phyloP scores from a whole-genome alignment of 768 basidiomycete species.

The Mycena galericulata region DNA sequence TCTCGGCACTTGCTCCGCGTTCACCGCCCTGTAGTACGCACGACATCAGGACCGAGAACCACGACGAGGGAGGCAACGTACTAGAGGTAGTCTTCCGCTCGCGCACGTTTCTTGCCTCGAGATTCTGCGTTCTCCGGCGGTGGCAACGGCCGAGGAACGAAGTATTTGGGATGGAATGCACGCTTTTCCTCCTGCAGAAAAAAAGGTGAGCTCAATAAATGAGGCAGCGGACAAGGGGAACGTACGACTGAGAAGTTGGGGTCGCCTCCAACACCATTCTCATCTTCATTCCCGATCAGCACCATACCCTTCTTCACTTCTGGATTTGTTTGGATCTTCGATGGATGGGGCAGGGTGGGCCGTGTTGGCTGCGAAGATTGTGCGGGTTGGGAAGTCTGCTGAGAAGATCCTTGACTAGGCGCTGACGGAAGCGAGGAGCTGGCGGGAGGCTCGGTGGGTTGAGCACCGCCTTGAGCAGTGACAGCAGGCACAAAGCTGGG shows the following conservation, averaged over 20 bases:
- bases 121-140: slow-evolving; percentile 62
- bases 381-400: slow-evolving; percentile 15
- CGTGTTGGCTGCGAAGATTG: slow-evolving; percentile 41
- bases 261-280: slow-evolving; percentile 53
- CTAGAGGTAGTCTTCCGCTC: slow-evolving; percentile 88
- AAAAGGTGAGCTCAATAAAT: background rate
- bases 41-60: background rate
- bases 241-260: slow-evolving; percentile 84
- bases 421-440: slow-evolving; percentile 36
- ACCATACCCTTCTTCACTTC: slow-evolving; percentile 82
- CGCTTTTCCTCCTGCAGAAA: slow-evolving; percentile 79
- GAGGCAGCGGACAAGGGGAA: slow-evolving; percentile 27
- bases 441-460: slow-evolving; percentile 25
- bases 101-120: slow-evolving; percentile 85
- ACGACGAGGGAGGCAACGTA: background rate
- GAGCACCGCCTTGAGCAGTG: slow-evolving; percentile 34
- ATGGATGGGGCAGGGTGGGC: slow-evolving; percentile 66
- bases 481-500: slow-evolving; percentile 37
- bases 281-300: slow-evolving; percentile 65
- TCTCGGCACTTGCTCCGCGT: slow-evolving; percentile 23
- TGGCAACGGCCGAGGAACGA: slow-evolving; percentile 58
- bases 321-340: slow-evolving; percentile 73
- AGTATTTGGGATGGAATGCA: slow-evolving; percentile 73
- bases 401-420: slow-evolving; percentile 33
- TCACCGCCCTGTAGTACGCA: slow-evolving; percentile 2